phyloP scores from a whole-genome alignment of 2,329 filamentous ascomycete species.

The Fusarium sambucinum region DNA sequence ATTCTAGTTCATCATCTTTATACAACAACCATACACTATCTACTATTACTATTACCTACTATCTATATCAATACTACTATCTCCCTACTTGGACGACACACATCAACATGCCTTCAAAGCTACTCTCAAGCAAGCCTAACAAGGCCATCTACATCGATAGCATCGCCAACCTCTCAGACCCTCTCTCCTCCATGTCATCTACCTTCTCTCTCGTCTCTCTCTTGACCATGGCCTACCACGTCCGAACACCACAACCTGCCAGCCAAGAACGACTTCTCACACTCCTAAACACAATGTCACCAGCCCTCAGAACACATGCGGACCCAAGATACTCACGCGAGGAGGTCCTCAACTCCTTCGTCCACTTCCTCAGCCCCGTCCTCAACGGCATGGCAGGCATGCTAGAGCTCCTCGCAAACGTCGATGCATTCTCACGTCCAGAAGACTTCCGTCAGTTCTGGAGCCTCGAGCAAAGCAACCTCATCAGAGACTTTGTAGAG shows the following conservation, averaged over 20 bases:
- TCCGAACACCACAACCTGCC: conserved; percentile 43
- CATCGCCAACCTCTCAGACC: conserved; percentile 49
- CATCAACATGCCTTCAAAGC: conserved; percentile 34
- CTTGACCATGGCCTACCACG: conserved; percentile 51
- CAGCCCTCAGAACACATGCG: conserved; percentile 30
- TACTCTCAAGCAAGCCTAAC: conserved; percentile 39
- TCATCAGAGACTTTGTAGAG: conserved; percentile 51
- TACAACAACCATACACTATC: conserved; percentile 2
- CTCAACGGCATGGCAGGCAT: conserved; percentile 54
- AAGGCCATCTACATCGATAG: conserved; percentile 47
- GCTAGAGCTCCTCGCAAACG: conserved; percentile 49
- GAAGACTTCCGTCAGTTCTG: conserved; percentile 53
- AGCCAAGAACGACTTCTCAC: conserved; percentile 51
- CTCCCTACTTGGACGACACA: not conserved
- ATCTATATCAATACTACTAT: not conserved
- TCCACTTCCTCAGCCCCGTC: conserved; percentile 50
- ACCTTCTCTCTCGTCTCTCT: conserved; percentile 52
- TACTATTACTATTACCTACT: not conserved
- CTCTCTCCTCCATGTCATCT: conserved; percentile 49
- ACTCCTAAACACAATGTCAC: conserved; percentile 52
- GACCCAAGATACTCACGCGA: conserved; percentile 41
- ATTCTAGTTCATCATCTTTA: conserved; percentile 16
- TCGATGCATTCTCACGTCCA: conserved; percentile 51
- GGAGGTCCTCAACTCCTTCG: conserved; percentile 51
- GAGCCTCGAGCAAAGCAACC: conserved; percentile 51